Evolutionary conservation across 1,284 basidiomycete genomes (phyloP), one percentile per base, ranked within the genome.

Genomic region (Trichosporon sp.): DNA sequence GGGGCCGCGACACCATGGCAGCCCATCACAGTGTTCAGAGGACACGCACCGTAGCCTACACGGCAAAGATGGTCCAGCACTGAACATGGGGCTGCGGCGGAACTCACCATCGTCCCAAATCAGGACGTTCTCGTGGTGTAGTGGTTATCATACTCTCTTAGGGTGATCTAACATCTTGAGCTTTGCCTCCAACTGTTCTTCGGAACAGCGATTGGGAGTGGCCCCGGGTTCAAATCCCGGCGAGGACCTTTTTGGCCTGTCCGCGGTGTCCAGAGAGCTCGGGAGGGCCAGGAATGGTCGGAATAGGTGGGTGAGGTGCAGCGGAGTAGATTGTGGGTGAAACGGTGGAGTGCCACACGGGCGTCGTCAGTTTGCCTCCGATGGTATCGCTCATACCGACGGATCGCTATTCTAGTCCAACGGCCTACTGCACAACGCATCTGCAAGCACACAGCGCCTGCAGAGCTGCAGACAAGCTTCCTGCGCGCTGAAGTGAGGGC

Each of bases 131-230:
- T 51, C 21, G 47, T 51, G 47, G 47, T 51, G 47, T 51, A 51
- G 47, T 51, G 47, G 47, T 51, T 51, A 51, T 51, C 47, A 51
- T 51, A 51, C 47, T 51, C 47, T 51, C 47, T 51, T 51, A 51
- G 47, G 47, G 47, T 51, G 47, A 51, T 51, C 47, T 51, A 51
- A 51, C 47, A 51, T 51, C 47, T 51, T 51, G 47, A 51, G 47
- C 47, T 51, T 51, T 51, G 47, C 47, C 47, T 51, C 47, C 47
- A n/a, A 15, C 1, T 47, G n/a, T 7, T 47, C n/a, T 23, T 47
- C 44, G 18, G 44, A n/a, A 18, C 6, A 13, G 34, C 18, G 44
- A 47, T 51, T 51, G 47, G 47, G 47, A 51, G 47, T 51, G 47
- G 47, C 47, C 47, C 47, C 47, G 47, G 47, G 47, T 51, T 51